A percentile compares a stretch with the other conserved stretches of the same genome.
Evolutionary conservation across 495 filamentous ascomycete species (phyloP).

Genomic region (Mytilinidion resinicola): DNA sequence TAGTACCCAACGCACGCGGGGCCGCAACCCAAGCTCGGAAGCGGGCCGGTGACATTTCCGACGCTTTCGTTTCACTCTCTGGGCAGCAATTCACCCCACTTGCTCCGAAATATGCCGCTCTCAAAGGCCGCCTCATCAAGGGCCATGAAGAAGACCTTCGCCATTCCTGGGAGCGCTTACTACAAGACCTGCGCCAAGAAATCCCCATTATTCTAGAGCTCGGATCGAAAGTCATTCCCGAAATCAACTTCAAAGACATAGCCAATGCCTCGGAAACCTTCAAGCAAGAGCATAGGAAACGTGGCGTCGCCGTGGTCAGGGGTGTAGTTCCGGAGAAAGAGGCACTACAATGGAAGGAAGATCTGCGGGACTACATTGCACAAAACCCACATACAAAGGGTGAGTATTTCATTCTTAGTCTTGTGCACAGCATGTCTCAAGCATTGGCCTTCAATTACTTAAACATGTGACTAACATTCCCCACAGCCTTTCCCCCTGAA

Average conservation of each 20-base stretch:
- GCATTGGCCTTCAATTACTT: not conserved
- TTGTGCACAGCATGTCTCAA: not conserved
- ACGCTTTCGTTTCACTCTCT: constrained; percentile 74
- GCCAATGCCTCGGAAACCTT: constrained; percentile 26
- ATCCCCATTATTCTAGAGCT: constrained; percentile 43
- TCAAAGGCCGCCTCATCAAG: constrained; percentile 60
- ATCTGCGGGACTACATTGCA: constrained; percentile 35
- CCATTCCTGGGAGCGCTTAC: constrained; percentile 64
- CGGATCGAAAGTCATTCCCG: constrained; percentile 38
- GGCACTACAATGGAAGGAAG: constrained; percentile 35
- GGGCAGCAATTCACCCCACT: constrained; percentile 58
- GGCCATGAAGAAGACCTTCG: constrained; percentile 57
- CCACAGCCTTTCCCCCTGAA: constrained; percentile 44
- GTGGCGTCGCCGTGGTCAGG: constrained; percentile 38
- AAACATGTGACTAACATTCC: not conserved
- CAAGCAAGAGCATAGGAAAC: constrained; percentile 30
- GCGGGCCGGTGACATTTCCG: constrained; percentile 67
- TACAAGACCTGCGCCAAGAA: constrained; percentile 49
- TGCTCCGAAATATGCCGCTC: constrained; percentile 63
- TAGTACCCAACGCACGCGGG: constrained; percentile 11
- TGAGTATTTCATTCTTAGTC: not conserved
- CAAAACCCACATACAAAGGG: constrained; percentile 40
- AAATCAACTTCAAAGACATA: constrained; percentile 36
- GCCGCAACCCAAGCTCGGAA: constrained; percentile 31
- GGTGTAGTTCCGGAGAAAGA: constrained; percentile 35